Evolutionary conservation across 2,329 filamentous ascomycete genomes (phyloP), one percentile per base, ranked within the genome.

Genomic region (Cordyceps javanica): DNA sequence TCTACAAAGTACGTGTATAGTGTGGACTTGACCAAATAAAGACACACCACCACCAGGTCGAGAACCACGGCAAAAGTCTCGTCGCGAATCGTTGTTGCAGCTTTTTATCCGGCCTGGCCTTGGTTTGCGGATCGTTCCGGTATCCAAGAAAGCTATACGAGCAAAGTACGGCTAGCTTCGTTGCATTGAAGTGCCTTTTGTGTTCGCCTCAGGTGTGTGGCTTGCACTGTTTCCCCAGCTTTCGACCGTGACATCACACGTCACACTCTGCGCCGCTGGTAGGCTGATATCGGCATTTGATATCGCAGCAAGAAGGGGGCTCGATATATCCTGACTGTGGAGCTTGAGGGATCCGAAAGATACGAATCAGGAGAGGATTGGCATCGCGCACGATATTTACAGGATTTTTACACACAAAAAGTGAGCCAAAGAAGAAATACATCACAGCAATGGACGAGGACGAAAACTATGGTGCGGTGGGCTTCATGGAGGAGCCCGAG

Each of bases 401-500:
- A n/a, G n/a, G n/a, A n/a, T n/a, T n/a, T n/a, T n/a, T n/a, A n/a
- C n/a, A n/a, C 14, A 13, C 5, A 8, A 23, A 25, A 14, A 25
- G 21, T 8, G n/a, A 36, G 13, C 34, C 8, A 50, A 9, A 30
- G 5, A 21, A 26, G 41, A 19, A 4, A 25, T 3, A 10, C 21
- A 55, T 32, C 14, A 19, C 5, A 28, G 23, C 42, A 39, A 55
- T 55, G 53, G 54, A 56, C n/a, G 66, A 69, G 23, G 64, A 71
- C 51, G 69, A 71, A 34, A 69, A 72, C 60, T 74, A 72, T 53
- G 67, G 65, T 39, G 71, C 70, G 19, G 74, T 68, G 59, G 75
- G 75, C 67, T 77, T 96, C 63, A 96, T 97, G 76, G 75, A 87
- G 55, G 92, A 96, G 63, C 92, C 92, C 7, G 82, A 85, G 56